Conservation (phyloP, 1,284 basidiomycete genomes). For the Gymnopus androsaceus region DNA sequence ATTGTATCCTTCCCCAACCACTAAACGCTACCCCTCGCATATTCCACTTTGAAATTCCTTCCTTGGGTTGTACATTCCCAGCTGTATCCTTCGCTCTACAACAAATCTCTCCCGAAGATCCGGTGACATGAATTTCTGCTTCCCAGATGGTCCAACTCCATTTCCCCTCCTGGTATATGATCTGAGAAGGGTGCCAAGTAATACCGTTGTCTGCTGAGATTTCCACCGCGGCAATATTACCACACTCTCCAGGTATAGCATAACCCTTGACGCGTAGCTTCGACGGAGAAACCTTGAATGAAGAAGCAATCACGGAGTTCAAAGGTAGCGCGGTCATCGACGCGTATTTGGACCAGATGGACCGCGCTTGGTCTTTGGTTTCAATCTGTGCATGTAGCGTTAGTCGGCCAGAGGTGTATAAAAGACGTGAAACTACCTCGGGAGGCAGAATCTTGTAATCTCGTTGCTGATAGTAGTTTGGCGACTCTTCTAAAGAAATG, state of each 20-base stretch:
- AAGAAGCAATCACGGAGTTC: conserved; percentile 60
- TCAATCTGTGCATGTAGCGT: conserved; percentile 39
- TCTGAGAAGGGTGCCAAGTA: conserved; percentile 51
- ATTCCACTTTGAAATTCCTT: conserved; percentile 59
- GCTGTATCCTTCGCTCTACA: conserved; percentile 47
- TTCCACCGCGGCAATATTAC: conserved; percentile 51
- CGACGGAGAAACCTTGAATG: conserved; percentile 32
- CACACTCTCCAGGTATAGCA: conserved; percentile 50
- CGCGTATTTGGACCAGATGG: conserved; percentile 47
- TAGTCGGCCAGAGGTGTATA: not conserved
- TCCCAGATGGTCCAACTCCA: conserved; percentile 79
- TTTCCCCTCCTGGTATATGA: conserved; percentile 61
- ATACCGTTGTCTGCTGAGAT: conserved; percentile 53
- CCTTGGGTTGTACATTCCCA: conserved; percentile 47
- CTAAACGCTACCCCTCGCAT: conserved; percentile 60
- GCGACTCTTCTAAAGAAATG: conserved; percentile 54
- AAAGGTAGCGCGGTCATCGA: conserved; percentile 62
- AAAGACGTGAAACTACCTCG: conserved; percentile 38
- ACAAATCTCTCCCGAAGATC: conserved; percentile 35
- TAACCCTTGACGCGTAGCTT: conserved; percentile 58
- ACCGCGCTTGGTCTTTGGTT: conserved; percentile 42
- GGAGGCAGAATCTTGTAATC: conserved; percentile 69
- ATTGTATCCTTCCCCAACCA: conserved; percentile 45
- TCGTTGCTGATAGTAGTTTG: conserved; percentile 67
- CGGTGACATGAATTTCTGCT: conserved; percentile 37